Evolutionary conservation across 208 protist species (phyloP), one percentile per base, ranked within the genome.

Genomic region (Polymyxa betae): DNA sequence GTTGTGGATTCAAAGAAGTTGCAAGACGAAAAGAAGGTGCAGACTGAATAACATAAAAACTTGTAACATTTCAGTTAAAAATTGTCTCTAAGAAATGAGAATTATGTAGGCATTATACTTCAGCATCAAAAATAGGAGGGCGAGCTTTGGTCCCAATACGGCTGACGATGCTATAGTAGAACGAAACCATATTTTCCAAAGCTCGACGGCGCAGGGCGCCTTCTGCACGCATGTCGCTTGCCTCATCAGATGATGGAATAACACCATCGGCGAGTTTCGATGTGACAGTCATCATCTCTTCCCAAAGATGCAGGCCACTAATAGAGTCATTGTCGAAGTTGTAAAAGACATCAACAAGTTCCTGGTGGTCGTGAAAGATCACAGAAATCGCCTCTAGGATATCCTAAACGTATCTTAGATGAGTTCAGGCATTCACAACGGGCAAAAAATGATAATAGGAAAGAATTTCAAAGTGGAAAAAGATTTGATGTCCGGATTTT

Each of bases 321-420:
- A n/a, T 20, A 45, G 72, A n/a, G 35, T 82, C 72, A 35, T 40
- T 82, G 35, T 82, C 72, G 72, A 82, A 82, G 40, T 82, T 82
- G 72, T 82, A 16, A 43, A 82, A 82, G 5, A 82, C 72, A n/a
- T 82, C 72, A 35, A 82, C 72, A 12, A 82, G 5, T 82, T 82
- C 72, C 40, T 82, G 72, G 35, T 82, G 72, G n/a, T 82, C 72
- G 72, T 82, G 72, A 43, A 82, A 82, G 10, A 82, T 82, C 16
- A 82, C 72, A 43, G 72, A 82, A 38, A 82, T 82, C 72, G 72
- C 72, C 72, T 82, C 72, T 35, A 82, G n/a, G 5, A 82, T 82
- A 35, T 82, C 72, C 72, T 60, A 24, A 60, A 5, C 12, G 49
- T 60, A 24, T 29, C 5, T 60, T 29, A n/a, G n/a, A n/a, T n/a